These are phyloP conservation scores for Fusarium sp. DNA, from an alignment of 2,329 filamentous ascomycete genomes.

Conservation along the genomic window DNA sequence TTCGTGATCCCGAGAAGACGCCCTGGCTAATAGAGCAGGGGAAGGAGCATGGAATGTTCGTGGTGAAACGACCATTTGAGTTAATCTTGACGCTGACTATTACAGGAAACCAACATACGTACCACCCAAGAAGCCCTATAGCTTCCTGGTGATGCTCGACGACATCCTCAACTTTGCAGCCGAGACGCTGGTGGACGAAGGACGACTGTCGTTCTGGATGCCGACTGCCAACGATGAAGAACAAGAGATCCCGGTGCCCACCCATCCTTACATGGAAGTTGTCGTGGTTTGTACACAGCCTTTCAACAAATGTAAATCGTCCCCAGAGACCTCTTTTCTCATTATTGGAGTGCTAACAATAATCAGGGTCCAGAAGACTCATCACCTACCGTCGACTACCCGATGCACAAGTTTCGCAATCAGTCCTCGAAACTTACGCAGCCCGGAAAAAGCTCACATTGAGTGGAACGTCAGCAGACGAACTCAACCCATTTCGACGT, in stretches of 20 bases:
- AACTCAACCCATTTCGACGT: slow-evolving; percentile 71
- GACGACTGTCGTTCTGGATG: slow-evolving; percentile 95
- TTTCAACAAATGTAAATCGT: slow-evolving; percentile 84
- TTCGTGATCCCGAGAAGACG: slow-evolving; percentile 73
- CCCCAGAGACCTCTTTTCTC: not conserved
- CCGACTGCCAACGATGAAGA: slow-evolving; percentile 87
- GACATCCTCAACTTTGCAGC: slow-evolving; percentile 89
- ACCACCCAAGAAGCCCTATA: slow-evolving; percentile 91
- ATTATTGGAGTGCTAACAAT: not conserved
- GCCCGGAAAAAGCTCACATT: slow-evolving; percentile 48
- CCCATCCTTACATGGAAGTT: slow-evolving; percentile 79
- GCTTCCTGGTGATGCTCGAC: slow-evolving; percentile 88
- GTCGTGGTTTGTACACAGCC: slow-evolving; percentile 83
- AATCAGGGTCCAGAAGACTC: slow-evolving; percentile 83
- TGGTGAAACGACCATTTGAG: slow-evolving; percentile 17
- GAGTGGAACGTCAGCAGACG: slow-evolving; percentile 66
- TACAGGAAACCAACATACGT: slow-evolving; percentile 73
- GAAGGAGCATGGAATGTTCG: slow-evolving; percentile 75
- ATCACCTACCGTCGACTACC: slow-evolving; percentile 84
- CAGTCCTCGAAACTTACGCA: slow-evolving; percentile 56
- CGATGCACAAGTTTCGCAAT: slow-evolving; percentile 66
- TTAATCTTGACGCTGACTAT: slow-evolving; percentile 27
- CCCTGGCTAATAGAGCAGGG: slow-evolving; percentile 76
- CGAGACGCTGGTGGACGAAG: slow-evolving; percentile 80
- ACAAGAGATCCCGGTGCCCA: slow-evolving; percentile 80